A percentile compares a stretch with the other conserved stretches of the same genome.
Conservation (phyloP, 2,329 filamentous ascomycete genomes). For the Trichoderma asperellum region DNA sequence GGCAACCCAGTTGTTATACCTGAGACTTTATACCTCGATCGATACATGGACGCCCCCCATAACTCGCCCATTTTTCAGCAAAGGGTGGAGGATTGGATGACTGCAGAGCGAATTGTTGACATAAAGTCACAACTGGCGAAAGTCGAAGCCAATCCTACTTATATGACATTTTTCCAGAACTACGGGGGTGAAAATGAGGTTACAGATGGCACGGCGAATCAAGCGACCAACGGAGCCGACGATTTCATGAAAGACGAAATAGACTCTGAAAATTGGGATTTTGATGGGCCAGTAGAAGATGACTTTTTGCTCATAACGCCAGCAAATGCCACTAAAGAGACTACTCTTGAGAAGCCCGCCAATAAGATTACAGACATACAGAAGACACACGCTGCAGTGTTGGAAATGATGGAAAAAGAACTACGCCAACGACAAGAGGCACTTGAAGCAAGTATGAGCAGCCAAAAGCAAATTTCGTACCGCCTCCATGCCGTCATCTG, state of each 20-base stretch:
- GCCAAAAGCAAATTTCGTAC: constrained; percentile 71
- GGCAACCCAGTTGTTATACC: constrained; percentile 78
- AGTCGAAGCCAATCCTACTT: constrained; percentile 35
- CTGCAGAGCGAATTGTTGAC: constrained; percentile 65
- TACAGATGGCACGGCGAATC: not conserved
- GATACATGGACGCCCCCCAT: constrained; percentile 74
- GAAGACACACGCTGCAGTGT: constrained; percentile 38
- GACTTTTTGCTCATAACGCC: constrained; percentile 41
- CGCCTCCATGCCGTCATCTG: constrained; percentile 91
- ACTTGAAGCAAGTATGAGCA: constrained; percentile 44
- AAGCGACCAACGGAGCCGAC: constrained; percentile 3
- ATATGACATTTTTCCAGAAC: constrained; percentile 38
- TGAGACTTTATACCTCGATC: constrained; percentile 81
- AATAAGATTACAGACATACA: constrained; percentile 31
- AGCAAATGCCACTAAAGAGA: constrained; percentile 8
- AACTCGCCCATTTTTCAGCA: constrained; percentile 64
- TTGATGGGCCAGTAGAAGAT: constrained; percentile 46
- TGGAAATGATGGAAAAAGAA: constrained; percentile 53
- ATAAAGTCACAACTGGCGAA: constrained; percentile 50
- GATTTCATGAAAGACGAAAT: constrained; percentile 9
- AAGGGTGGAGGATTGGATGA: constrained; percentile 73
- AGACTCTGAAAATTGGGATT: constrained; percentile 39
- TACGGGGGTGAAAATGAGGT: constrained; percentile 37
- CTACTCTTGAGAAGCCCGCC: not conserved
- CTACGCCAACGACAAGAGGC: constrained; percentile 37